Evolutionary conservation across 371 early-diverging fungal species (phyloP).

Genomic region (Batkoa obscura): DNA sequence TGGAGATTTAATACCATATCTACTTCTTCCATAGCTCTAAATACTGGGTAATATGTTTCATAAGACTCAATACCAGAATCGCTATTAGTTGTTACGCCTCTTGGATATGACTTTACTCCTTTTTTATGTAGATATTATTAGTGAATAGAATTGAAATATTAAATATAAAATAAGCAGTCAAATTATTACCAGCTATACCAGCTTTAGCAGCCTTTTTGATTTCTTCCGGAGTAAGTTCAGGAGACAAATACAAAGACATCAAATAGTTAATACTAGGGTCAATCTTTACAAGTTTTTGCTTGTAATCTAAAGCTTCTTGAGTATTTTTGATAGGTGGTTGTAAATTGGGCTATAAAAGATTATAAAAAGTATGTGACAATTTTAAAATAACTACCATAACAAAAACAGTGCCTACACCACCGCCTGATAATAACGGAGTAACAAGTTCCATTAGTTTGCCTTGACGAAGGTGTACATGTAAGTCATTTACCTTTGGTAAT

Average conservation of each 20-base stretch:
- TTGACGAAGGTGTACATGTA: conserved; percentile 88
- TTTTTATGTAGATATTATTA: background rate
- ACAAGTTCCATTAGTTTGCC: conserved; percentile 81
- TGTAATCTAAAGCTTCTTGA: conserved; percentile 71
- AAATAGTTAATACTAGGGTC: conserved; percentile 73
- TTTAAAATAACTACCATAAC: conserved; percentile 58
- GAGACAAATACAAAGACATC: conserved; percentile 84
- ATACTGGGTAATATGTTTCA: conserved; percentile 75
- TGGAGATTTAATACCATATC: conserved; percentile 90
- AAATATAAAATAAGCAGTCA: background rate
- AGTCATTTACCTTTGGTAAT: conserved; percentile 63
- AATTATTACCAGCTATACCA: conserved; percentile 52
- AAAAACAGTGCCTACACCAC: conserved; percentile 75
- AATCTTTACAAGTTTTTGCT: conserved; percentile 49
- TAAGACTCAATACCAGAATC: conserved; percentile 86
- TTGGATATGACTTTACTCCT: conserved; percentile 93
- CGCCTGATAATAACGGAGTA: conserved; percentile 54
- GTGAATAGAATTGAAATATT: background rate
- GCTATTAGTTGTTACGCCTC: conserved; percentile 95
- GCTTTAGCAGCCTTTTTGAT: conserved; percentile 64
- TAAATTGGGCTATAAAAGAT: conserved; percentile 58
- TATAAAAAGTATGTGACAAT: background rate
- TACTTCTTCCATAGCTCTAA: conserved; percentile 83
- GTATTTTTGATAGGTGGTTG: conserved; percentile 77
- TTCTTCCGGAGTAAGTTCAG: conserved; percentile 77